Base-by-base conservation (phyloP, 768 basidiomycete species). In the Suillus variegatus region DNA sequence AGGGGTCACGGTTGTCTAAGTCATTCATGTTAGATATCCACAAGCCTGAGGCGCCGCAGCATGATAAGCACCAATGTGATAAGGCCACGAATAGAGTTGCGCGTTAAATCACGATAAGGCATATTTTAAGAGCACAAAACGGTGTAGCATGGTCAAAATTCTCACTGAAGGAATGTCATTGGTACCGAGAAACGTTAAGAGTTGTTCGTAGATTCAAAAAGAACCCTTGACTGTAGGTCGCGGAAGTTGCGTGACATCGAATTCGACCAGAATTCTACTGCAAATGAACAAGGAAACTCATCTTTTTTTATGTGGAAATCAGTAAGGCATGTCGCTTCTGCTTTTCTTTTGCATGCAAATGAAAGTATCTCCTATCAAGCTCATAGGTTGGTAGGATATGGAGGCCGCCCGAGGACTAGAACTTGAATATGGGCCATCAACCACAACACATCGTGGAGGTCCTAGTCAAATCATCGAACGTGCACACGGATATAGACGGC, bases 81-180 rank as follows among this genome's bases (percentile, higher is more conserved):
- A 58, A 12, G 4, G 16, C 22, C 16, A 40, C 2, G 40, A 58
- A 41, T 22, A 40, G 13, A 60, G 25, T 60, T 43, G 18, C 18
- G 41, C 41, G 2, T 25, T 2, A 25, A 41, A 6, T 4, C 40
- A 60, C 1, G 58, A 60, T 60, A 60, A 60, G 58, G 28, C 41
- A 20, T 60, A 60, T 60, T 60, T 60, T 60, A 60, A 18, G 58
- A 60, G 25, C 25, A 60, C 58, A 60, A 32, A 41, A 40, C 16
- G 25, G 25, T 10, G 57, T 25, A 28, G 25, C 57, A 25, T 13
- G 14, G 25, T 44, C 25, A 10, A 43, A 41, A 18, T 60, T 60
- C 58, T 32, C 40, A 60, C 58, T 18, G 28, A 8, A 20, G 25
- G 16, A 20, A 60, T 55, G 41, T 0, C 57, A 58, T 58, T 58